Evolutionary conservation across 352 stramenopile genomes (phyloP).

Genomic region (Globisporangium cederbergense): DNA sequence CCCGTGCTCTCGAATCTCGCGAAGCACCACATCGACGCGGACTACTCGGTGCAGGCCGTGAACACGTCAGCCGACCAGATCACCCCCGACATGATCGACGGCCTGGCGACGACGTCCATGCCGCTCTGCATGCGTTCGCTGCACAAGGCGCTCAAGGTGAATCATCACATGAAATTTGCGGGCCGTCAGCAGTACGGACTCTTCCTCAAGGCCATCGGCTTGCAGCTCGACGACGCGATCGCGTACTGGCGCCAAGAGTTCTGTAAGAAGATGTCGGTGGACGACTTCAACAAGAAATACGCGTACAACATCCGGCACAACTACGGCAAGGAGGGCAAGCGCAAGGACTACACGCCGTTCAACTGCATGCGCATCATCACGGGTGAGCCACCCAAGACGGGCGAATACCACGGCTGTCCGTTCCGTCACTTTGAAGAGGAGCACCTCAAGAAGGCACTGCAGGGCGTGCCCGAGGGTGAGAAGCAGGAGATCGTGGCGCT

Average conservation of each 20-base stretch:
- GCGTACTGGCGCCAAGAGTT: slow-evolving; percentile 95
- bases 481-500: slow-evolving; percentile 92
- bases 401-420: slow-evolving; percentile 97
- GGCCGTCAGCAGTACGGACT: slow-evolving; percentile 97
- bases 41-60: slow-evolving; percentile 60
- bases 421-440: slow-evolving; percentile 96
- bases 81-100: slow-evolving; percentile 91
- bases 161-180: slow-evolving; percentile 97
- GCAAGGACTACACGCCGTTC: slow-evolving; percentile 95
- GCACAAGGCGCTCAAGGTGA: slow-evolving; percentile 91
- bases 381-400: slow-evolving; percentile 88
- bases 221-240: slow-evolving; percentile 96
- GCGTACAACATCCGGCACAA: slow-evolving; percentile 99
- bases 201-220: slow-evolving; percentile 97
- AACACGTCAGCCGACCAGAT: slow-evolving; percentile 52
- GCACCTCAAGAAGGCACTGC: slow-evolving; percentile 89
- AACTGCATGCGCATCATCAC: slow-evolving; percentile 98
- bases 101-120: slow-evolving; percentile 89
- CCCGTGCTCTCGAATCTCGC: slow-evolving; percentile 95
- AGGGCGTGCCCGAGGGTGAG: slow-evolving; percentile 72
- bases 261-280: slow-evolving; percentile 92
- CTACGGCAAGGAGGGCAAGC: slow-evolving; percentile 99
- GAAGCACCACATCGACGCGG: slow-evolving; percentile 94
- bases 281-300: slow-evolving; percentile 99
- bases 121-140: slow-evolving; percentile 97